These are phyloP conservation scores for Arachnomyces sp. DNA, from an alignment of 2,329 filamentous ascomycete species.

Conservation along the genomic window DNA sequence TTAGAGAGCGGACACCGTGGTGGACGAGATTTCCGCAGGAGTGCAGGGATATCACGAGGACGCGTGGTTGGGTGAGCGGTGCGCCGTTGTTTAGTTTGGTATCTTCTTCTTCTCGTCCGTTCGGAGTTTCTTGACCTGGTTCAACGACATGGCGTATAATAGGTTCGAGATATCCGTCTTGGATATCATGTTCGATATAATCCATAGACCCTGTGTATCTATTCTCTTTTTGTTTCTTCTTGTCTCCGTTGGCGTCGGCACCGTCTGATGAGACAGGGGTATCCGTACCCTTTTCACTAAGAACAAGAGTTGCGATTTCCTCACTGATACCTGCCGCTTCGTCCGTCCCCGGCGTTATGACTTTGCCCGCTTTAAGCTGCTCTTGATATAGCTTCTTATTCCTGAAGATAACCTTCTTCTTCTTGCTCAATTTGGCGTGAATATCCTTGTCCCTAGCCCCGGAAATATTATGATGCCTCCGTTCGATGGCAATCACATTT, in stretches of 20 bases:
- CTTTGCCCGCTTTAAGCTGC: too few species aligned
- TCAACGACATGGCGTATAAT: constrained; percentile 29
- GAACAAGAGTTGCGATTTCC: too few species aligned
- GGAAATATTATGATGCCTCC: constrained; percentile 73
- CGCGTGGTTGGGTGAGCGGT: constrained; percentile 34
- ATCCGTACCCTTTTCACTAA: too few species aligned
- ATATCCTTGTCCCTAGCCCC: constrained; percentile 79
- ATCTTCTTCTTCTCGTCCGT: background rate
- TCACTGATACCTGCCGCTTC: too few species aligned
- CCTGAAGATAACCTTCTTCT: constrained; percentile 63
- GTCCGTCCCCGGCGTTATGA: too few species aligned
- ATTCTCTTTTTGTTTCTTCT: background rate
- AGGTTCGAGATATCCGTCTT: constrained; percentile 35
- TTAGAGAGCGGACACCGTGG: constrained; percentile 77
- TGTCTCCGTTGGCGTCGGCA: background rate
- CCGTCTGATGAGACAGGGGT: too few species aligned
- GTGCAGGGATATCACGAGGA: constrained; percentile 92
- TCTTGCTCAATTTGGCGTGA: constrained; percentile 63
- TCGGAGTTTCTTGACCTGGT: constrained; percentile 17
- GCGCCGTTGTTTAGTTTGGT: constrained; percentile 10
- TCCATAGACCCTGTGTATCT: constrained; percentile 26
- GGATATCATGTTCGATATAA: constrained; percentile 38
- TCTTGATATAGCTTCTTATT: constrained; percentile 61
- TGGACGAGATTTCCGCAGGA: constrained; percentile 97
- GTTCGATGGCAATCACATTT: constrained; percentile 84